Evolutionary conservation across 257 asterid species (phyloP), one percentile per base, ranked within the genome.

Genomic region (Datura wrightii): DNA sequence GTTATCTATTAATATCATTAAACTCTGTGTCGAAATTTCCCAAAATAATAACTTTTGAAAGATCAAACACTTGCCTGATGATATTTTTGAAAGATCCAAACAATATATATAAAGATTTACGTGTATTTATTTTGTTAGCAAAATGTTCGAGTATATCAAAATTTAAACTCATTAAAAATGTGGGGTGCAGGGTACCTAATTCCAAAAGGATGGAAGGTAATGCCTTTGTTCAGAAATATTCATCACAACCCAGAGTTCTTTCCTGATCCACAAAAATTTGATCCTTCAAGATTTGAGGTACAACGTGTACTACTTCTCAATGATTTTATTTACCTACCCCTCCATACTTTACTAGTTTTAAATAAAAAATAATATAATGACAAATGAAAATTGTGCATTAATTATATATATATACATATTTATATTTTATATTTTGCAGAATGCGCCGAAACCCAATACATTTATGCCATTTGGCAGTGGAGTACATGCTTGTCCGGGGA

Each of bases 151-250:
- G 2, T 66, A 3, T 3, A 66, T 66, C 10, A 39, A 19, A 37
- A 15, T 39, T 67, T 39, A 67, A 67, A 69, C 52, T 16, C 31
- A 0, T 16, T 37, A 0, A 13, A 50, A 76, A 76, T 14, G 42
- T 76, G 46, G 31, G 18, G 13, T 83, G 69, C 52, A 96, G 99
- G 98, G 36, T 91, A 87, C 90, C 92, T 90, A 50, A 96, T 96
- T 86, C 99, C 98, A 79, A 96, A 92, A 86, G 99, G 99, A 67
- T 96, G 99, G 99, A 96, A 96, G 88, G 98, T 93, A 1, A 88
- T 96, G 98, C 99, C 99, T 60, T 87, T 94, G 84, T 92, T 96
- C 84, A 93, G 98, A 91, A 96, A 91, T 86, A 94, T 94, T 86
- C 99, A 96, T 90, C 97, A 92, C 72, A 96, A 92, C 87, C 97